Conservation (phyloP, 2,329 filamentous ascomycete genomes). For the Epichloe coenophiala region DNA sequence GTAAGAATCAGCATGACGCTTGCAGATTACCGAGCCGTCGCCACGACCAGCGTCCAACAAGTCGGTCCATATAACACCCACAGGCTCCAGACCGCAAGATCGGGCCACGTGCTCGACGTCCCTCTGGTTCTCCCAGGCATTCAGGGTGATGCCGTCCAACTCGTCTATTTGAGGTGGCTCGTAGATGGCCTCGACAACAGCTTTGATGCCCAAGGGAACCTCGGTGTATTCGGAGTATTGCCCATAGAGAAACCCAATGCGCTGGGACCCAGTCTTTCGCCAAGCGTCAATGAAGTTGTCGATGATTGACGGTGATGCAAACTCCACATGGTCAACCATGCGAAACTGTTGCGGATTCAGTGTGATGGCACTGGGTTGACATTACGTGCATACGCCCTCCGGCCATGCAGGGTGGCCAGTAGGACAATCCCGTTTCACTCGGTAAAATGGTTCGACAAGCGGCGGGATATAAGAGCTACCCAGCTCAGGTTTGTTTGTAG, state of each 20-base stretch:
- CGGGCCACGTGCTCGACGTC: constrained; percentile 69
- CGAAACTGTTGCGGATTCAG: constrained; percentile 87
- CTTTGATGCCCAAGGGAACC: constrained; percentile 87
- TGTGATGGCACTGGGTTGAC: constrained; percentile 92
- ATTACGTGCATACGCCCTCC: constrained; percentile 95
- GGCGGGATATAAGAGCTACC: constrained; percentile 94
- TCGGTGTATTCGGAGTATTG: constrained; percentile 82
- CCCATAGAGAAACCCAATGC: constrained; percentile 83
- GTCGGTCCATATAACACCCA: constrained; percentile 93
- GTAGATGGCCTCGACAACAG: constrained; percentile 92
- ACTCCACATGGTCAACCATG: constrained; percentile 98
- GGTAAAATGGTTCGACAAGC: constrained; percentile 81
- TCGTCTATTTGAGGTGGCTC: constrained; percentile 89
- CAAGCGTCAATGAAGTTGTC: constrained; percentile 87
- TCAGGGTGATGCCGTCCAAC: constrained; percentile 72
- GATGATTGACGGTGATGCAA: constrained; percentile 70
- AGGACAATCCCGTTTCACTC: constrained; percentile 78
- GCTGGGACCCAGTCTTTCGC: constrained; percentile 72
- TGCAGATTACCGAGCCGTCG: constrained; percentile 83
- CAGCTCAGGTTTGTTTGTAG: constrained; percentile 90
- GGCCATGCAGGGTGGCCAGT: constrained; percentile 90
- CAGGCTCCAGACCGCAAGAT: constrained; percentile 71
- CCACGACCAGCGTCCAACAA: constrained; percentile 67
- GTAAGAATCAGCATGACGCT: constrained; percentile 89
- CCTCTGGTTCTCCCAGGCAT: constrained; percentile 72